Conservation (phyloP, 2,329 filamentous ascomycete genomes). For the Eurotiales sp. region DNA sequence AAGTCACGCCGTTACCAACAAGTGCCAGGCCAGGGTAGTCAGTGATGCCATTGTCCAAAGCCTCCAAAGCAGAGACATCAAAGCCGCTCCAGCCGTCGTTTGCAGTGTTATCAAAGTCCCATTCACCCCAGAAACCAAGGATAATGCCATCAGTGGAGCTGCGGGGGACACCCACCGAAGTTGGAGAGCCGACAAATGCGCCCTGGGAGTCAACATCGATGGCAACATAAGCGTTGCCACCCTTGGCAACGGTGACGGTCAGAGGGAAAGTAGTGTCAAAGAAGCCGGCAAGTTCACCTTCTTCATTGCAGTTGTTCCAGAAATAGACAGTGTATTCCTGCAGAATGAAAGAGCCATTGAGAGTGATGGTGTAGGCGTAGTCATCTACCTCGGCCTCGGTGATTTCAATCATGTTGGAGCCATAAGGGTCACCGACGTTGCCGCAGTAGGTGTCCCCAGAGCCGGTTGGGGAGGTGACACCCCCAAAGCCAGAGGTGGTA, state of each 20-base stretch:
- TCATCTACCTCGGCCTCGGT: conserved; percentile 26
- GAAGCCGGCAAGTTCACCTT: conserved; percentile 31
- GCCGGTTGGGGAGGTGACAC: conserved; percentile 18
- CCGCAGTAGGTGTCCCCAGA: conserved; percentile 28
- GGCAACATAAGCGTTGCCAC: conserved; percentile 34
- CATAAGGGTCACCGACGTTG: conserved; percentile 36
- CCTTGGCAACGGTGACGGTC: conserved; percentile 27
- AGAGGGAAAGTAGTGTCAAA: conserved; percentile 28
- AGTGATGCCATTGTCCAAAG: conserved; percentile 26
- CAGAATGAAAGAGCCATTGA: conserved; percentile 26
- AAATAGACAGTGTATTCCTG: conserved; percentile 36
- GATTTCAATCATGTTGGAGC: conserved; percentile 40
- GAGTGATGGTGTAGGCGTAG: conserved; percentile 35
- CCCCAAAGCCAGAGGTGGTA: conserved; percentile 34
- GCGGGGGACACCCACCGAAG: conserved; percentile 23
- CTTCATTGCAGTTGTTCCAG: conserved; percentile 39
- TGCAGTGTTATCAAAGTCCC: conserved; percentile 30
- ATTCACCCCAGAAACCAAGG: conserved; percentile 40
- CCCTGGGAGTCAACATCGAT: conserved; percentile 36
- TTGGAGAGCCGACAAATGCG: conserved; percentile 31
- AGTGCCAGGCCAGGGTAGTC: conserved; percentile 35
- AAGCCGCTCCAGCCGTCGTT: conserved; percentile 35
- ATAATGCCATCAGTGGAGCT: conserved; percentile 27
- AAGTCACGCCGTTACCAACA: conserved; percentile 29
- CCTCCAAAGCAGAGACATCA: conserved; percentile 40